These are phyloP conservation scores for Bothriochloa decipiens DNA, from an alignment of 176 grass and related monocot species.

Conservation along the genomic window DNA sequence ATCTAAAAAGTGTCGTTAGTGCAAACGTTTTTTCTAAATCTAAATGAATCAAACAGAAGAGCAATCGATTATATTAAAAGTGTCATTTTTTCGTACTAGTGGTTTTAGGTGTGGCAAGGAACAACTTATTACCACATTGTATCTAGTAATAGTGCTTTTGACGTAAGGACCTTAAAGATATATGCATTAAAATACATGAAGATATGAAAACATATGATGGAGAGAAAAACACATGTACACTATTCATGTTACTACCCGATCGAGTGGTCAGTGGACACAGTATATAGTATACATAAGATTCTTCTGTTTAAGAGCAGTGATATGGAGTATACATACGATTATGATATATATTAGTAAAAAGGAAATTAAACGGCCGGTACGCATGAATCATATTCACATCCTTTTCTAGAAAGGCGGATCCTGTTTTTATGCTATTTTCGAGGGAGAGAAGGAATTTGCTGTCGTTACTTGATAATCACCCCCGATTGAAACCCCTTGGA, in stretches of 20 bases:
- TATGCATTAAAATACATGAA: background rate
- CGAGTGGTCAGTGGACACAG: background rate
- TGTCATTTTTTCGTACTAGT: too few species aligned
- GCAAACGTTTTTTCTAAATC: too few species aligned
- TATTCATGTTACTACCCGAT: background rate
- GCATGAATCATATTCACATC: background rate
- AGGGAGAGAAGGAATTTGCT: constrained; percentile 8
- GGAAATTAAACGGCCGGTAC: background rate
- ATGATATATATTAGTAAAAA: background rate
- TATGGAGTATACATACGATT: background rate
- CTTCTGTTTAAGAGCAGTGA: background rate
- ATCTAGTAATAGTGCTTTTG: too few species aligned
- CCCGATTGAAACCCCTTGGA: background rate
- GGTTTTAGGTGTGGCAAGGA: too few species aligned
- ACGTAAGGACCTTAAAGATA: background rate
- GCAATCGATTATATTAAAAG: too few species aligned
- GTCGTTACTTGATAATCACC: constrained; percentile 11
- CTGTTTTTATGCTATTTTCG: background rate
- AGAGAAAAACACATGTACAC: background rate
- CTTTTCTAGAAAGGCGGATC: background rate
- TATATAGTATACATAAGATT: background rate
- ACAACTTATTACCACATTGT: too few species aligned
- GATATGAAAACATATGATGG: background rate
- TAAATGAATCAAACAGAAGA: too few species aligned
- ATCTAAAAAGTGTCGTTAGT: too few species aligned